Evolutionary conservation across 164 flowering plant genomes (phyloP).

Genomic region (Chloranthus sessilifolius): DNA sequence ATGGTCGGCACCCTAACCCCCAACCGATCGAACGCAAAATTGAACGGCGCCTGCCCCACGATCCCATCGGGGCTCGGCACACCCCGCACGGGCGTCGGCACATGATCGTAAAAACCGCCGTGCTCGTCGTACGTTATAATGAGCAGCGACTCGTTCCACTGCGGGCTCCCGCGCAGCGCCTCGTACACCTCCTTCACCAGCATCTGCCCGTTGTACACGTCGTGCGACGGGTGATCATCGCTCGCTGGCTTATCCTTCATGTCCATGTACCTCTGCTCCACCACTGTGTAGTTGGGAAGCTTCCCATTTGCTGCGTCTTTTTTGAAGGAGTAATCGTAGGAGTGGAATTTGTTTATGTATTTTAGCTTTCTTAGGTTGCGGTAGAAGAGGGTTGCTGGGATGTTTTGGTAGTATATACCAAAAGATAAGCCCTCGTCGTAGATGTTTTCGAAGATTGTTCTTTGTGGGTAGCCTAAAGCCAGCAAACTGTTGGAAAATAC

Average conservation of each 20-base stretch:
- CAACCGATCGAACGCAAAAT: slow-evolving; percentile 65
- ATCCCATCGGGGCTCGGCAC: slow-evolving; percentile 95
- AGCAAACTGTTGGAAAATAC: no score
- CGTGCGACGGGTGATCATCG: slow-evolving; percentile 98
- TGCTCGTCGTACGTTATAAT: slow-evolving; percentile 90
- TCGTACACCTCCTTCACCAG: slow-evolving; percentile 94
- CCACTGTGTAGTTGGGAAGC: slow-evolving; percentile 67
- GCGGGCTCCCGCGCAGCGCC: slow-evolving; percentile 77
- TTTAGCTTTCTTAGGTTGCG: slow-evolving; percentile 70
- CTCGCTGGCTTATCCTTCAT: slow-evolving; percentile 49
- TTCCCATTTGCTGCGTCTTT: slow-evolving; percentile 49
- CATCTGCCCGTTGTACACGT: slow-evolving; percentile 80
- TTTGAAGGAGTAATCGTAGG: slow-evolving; percentile 43
- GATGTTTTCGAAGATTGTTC: slow-evolving; percentile 71
- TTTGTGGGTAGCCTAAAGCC: slow-evolving; percentile 50
- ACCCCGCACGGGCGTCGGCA: slow-evolving; percentile 64
- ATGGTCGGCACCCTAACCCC: slow-evolving; percentile 92
- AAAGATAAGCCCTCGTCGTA: slow-evolving; percentile 50
- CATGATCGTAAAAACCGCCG: slow-evolving; percentile 92
- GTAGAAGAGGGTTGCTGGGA: slow-evolving; percentile 74
- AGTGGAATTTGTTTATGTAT: slow-evolving; percentile 43
- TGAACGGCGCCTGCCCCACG: slow-evolving; percentile 74
- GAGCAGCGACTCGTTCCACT: slow-evolving; percentile 80
- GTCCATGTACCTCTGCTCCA: slow-evolving; percentile 88
- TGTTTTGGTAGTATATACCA: slow-evolving; percentile 75